Percentiles rank a stretch among this genome's conserved stretches.
Conservation (phyloP, 768 basidiomycete genomes). For the Galerina sulciceps region DNA sequence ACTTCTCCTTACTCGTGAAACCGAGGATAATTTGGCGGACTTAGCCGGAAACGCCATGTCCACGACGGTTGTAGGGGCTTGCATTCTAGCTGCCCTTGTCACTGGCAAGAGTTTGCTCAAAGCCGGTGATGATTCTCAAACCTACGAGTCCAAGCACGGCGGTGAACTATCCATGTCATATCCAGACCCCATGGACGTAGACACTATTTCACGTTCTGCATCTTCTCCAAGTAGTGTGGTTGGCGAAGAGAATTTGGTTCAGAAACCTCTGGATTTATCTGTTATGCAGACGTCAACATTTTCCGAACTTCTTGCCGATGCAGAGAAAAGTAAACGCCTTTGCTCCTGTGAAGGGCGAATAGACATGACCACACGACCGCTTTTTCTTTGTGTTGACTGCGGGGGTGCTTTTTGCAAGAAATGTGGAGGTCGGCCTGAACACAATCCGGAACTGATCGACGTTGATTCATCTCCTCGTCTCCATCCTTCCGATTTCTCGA, state of each 20-base stretch:
- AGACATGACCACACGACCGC: slow-evolving; percentile 67
- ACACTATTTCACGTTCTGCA: slow-evolving; percentile 23
- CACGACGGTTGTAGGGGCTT: slow-evolving; percentile 91
- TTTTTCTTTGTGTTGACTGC: slow-evolving; percentile 79
- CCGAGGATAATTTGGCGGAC: slow-evolving; percentile 91
- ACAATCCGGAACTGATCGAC: slow-evolving; percentile 68
- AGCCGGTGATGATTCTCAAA: slow-evolving; percentile 62
- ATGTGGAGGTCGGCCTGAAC: slow-evolving; percentile 91
- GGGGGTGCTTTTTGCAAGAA: slow-evolving; percentile 78
- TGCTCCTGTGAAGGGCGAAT: slow-evolving; percentile 92
- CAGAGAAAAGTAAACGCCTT: slow-evolving; percentile 73
- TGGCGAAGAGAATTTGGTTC: slow-evolving; percentile 70
- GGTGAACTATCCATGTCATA: slow-evolving; percentile 32
- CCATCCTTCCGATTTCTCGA: slow-evolving; percentile 74
- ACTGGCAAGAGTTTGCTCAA: slow-evolving; percentile 69
- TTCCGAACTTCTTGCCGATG: slow-evolving; percentile 60
- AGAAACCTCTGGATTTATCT: slow-evolving; percentile 72
- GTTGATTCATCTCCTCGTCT: slow-evolving; percentile 58
- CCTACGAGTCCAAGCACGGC: slow-evolving; percentile 69
- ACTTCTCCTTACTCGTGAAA: slow-evolving; percentile 89
- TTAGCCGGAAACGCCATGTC: slow-evolving; percentile 98
- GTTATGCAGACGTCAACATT: slow-evolving; percentile 51
- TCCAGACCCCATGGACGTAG: slow-evolving; percentile 54
- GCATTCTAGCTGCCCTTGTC: slow-evolving; percentile 83
- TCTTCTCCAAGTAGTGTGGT: slow-evolving; percentile 56